Evolutionary conservation across 805 yeast species (phyloP).

Genomic region (Candida railenensis): DNA sequence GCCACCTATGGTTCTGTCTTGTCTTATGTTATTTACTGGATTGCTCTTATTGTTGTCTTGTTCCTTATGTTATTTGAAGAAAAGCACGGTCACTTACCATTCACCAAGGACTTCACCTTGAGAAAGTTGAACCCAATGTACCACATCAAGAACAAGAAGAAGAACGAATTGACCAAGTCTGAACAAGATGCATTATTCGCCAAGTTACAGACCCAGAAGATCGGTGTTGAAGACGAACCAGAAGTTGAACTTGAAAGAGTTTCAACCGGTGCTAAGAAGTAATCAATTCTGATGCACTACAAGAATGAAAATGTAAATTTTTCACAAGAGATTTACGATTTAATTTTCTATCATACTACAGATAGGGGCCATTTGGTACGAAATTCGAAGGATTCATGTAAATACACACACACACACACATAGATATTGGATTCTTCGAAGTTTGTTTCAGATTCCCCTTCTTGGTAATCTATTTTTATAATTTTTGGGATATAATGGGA

Average conservation of each 20-base stretch:
- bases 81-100: conserved; percentile 74
- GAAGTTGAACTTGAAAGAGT: background rate
- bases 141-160: conserved; percentile 33
- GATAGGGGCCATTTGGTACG: background rate
- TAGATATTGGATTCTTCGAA: background rate
- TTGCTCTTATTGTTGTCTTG: conserved; percentile 55
- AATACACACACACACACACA: background rate
- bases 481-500: background rate
- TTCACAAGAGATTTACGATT: background rate
- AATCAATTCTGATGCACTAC: background rate
- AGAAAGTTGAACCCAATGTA: conserved; percentile 34
- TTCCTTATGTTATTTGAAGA: conserved; percentile 73
- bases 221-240: conserved; percentile 7
- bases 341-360: background rate
- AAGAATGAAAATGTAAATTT: no score
- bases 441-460: background rate
- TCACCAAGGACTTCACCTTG: conserved; percentile 40
- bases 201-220: conserved; percentile 16
- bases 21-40: conserved; percentile 85
- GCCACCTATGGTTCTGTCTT: conserved; percentile 89
- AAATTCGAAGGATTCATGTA: background rate
- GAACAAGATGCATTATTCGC: conserved; percentile 54
- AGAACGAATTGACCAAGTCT: conserved; percentile 47
- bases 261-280: background rate
- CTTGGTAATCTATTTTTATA: background rate